Evolutionary conservation across 2,329 filamentous ascomycete genomes (phyloP).

Genomic region (Penicillium freii): DNA sequence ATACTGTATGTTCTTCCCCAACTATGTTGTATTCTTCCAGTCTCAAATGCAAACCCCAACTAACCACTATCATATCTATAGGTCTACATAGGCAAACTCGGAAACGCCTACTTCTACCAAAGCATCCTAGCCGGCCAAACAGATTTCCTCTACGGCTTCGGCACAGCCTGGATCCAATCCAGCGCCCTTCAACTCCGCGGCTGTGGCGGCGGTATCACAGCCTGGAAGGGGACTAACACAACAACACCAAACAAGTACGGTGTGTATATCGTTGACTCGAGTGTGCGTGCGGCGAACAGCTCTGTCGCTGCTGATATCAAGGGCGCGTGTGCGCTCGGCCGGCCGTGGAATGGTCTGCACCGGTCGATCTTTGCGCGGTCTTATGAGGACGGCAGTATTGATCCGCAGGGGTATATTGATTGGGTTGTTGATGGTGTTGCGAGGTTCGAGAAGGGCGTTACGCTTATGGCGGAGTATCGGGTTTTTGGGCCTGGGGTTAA

Average conservation of each 20-base stretch:
- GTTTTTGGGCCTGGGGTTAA: constrained; percentile 56
- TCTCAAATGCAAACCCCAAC: background rate
- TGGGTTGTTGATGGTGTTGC: constrained; percentile 45
- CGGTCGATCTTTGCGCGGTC: constrained; percentile 57
- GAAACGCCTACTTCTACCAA: constrained; percentile 63
- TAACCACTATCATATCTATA: background rate
- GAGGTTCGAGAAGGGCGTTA: constrained; percentile 43
- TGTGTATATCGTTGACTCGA: constrained; percentile 60
- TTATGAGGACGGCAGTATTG: constrained; percentile 56
- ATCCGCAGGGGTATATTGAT: constrained; percentile 54
- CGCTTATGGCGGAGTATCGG: constrained; percentile 58
- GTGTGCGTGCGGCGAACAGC: constrained; percentile 55
- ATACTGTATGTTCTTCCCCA: constrained; percentile 49
- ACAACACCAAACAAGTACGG: constrained; percentile 67
- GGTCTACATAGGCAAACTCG: constrained; percentile 65
- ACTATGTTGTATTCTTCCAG: background rate
- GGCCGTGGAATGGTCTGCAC: constrained; percentile 62
- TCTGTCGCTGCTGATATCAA: constrained; percentile 39
- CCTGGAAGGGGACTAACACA: constrained; percentile 68
- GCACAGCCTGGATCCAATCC: constrained; percentile 60
- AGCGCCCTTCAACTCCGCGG: constrained; percentile 56
- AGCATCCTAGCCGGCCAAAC: constrained; percentile 63
- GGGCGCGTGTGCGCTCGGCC: constrained; percentile 56
- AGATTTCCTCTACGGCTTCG: constrained; percentile 68
- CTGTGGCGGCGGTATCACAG: constrained; percentile 66